phyloP scores from a whole-genome alignment of 345 rosid species.

The Lumnitzera racemosa region DNA sequence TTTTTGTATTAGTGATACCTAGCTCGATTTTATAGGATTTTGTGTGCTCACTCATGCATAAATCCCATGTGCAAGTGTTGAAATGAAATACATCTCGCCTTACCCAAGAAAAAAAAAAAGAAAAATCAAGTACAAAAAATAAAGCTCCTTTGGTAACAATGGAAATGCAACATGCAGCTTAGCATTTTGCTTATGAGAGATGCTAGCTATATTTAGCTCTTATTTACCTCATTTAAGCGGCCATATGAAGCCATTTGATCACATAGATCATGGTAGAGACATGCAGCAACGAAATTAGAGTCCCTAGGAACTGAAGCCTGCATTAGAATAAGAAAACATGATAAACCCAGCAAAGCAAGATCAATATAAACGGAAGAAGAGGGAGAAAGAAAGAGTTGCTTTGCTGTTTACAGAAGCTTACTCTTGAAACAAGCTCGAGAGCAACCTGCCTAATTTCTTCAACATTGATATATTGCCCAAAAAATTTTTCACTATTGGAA shows the following conservation, averaged over 20 bases:
- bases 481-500: constrained; percentile 17
- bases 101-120: too few species aligned
- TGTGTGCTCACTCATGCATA: too few species aligned
- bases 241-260: constrained; percentile 60
- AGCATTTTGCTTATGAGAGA: too few species aligned
- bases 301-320: background rate
- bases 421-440: constrained; percentile 52
- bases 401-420: constrained; percentile 23
- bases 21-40: too few species aligned
- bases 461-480: constrained; percentile 27
- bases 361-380: background rate
- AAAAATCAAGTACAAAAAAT: too few species aligned
- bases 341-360: background rate
- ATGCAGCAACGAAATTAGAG: constrained; percentile 47
- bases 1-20: too few species aligned
- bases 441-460: constrained; percentile 54
- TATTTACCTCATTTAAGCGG: constrained; percentile 59
- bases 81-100: too few species aligned
- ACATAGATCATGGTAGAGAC: constrained; percentile 73
- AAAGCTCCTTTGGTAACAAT: background rate
- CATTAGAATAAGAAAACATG: background rate
- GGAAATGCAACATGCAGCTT: background rate
- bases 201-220: background rate
- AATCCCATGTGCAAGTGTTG: too few species aligned
- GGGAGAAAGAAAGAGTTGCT: constrained; percentile 28